Conservation (phyloP, 2,329 filamentous ascomycete genomes). For the Aspergillus sp. region DNA sequence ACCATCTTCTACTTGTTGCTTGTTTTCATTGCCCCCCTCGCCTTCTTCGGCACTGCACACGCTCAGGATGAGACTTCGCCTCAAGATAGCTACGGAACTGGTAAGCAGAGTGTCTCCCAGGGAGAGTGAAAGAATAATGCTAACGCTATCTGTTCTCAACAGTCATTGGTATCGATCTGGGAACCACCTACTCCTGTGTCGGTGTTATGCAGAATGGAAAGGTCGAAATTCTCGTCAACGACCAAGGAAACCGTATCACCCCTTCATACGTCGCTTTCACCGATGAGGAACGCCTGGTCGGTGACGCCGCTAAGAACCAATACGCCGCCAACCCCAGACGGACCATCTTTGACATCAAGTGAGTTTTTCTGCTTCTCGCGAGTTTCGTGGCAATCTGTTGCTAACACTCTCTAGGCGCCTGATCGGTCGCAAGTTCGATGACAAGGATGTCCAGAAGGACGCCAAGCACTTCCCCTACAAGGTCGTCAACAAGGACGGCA, state of each 20-base stretch:
- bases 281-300: slow-evolving; percentile 93
- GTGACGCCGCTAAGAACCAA: slow-evolving; percentile 97
- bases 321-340: slow-evolving; percentile 75
- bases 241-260: slow-evolving; percentile 95
- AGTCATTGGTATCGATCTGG: slow-evolving; percentile 94
- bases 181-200: slow-evolving; percentile 84
- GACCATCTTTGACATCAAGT: slow-evolving; percentile 84
- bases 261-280: slow-evolving; percentile 96
- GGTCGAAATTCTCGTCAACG: slow-evolving; percentile 93
- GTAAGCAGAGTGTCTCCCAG: slow-evolving; percentile 36
- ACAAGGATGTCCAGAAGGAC: slow-evolving; percentile 87
- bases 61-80: slow-evolving; percentile 69
- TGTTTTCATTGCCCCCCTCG: slow-evolving; percentile 80
- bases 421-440: slow-evolving; percentile 79
- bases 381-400: neutral
- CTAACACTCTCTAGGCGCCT: slow-evolving; percentile 61
- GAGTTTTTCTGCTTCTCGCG: slow-evolving; percentile 45
- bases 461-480: slow-evolving; percentile 99
- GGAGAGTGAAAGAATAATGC: neutral
- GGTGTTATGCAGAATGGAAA: slow-evolving; percentile 96
- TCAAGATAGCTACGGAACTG: slow-evolving; percentile 75
- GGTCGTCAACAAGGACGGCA: slow-evolving; percentile 84
- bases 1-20: slow-evolving; percentile 89
- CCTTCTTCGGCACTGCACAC: slow-evolving; percentile 74
- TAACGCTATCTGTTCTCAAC: neutral